Percentiles rank a stretch among this genome's conserved stretches.
Evolutionary conservation across 2,329 filamentous ascomycete genomes (phyloP).

Genomic region (Aspergillus sp.): DNA sequence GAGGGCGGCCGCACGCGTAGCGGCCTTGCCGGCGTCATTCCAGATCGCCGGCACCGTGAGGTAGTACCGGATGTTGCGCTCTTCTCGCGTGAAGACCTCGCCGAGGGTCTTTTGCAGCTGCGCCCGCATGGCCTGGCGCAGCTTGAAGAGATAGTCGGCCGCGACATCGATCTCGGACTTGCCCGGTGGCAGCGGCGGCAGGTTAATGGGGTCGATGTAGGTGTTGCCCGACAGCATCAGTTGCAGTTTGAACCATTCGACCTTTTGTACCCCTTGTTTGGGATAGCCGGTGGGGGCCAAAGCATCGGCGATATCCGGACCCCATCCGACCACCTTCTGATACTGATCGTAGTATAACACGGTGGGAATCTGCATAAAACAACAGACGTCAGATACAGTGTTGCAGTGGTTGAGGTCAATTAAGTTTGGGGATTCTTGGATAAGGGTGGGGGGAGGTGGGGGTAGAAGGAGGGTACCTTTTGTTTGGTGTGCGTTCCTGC

Average conservation of each 20-base stretch:
- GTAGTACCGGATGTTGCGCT: slow-evolving; percentile 97
- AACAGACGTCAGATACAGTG: slow-evolving; percentile 8
- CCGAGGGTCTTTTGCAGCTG: slow-evolving; percentile 94
- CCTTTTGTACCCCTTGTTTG: slow-evolving; percentile 96
- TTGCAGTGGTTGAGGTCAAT: too few species aligned
- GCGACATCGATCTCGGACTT: slow-evolving; percentile 99
- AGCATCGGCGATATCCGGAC: slow-evolving; percentile 95
- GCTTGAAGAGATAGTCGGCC: slow-evolving; percentile 98
- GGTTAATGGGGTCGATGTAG: slow-evolving; percentile 98
- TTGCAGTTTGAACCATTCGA: slow-evolving; percentile 99
- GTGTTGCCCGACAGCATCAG: slow-evolving; percentile 98
- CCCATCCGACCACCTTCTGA: slow-evolving; percentile 99
- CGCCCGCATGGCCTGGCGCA: slow-evolving; percentile 93
- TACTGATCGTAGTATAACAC: slow-evolving; percentile 99
- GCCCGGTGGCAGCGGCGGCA: slow-evolving; percentile 92
- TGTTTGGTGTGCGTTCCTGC: slow-evolving; percentile 98
- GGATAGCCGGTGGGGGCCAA: slow-evolving; percentile 95
- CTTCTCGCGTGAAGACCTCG: slow-evolving; percentile 96
- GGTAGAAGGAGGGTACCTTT: slow-evolving; percentile 62
- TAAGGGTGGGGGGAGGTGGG: background rate
- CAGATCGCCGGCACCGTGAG: slow-evolving; percentile 98
- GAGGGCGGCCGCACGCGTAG: slow-evolving; percentile 90
- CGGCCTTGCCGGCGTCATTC: slow-evolving; percentile 98
- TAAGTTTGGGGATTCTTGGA: background rate
- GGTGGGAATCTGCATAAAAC: slow-evolving; percentile 70